phyloP scores from a whole-genome alignment of 495 filamentous ascomycete genomes.

The Massariosphaeria phaeospora region DNA sequence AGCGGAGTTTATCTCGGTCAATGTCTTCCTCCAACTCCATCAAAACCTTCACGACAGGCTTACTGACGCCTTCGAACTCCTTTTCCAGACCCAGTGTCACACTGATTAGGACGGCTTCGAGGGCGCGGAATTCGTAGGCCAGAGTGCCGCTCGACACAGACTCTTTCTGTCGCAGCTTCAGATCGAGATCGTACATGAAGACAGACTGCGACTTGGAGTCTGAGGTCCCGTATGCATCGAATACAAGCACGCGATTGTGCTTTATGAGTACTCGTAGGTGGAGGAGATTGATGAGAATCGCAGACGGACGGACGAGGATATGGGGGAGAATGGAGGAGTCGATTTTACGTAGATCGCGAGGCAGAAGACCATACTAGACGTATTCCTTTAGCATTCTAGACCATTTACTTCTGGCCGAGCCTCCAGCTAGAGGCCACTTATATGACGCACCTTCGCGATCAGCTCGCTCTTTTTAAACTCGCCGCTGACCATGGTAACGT shows the following conservation, averaged over 20 bases:
- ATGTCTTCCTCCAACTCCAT: conserved; percentile 94
- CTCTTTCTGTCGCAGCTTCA: conserved; percentile 53
- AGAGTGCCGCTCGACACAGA: conserved; percentile 49
- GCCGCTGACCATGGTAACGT: conserved; percentile 88
- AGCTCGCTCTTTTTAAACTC: conserved; percentile 97
- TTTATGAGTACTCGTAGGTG: conserved; percentile 94
- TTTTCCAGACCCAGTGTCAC: conserved; percentile 83
- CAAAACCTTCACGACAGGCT: conserved; percentile 84
- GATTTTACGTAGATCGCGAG: conserved; percentile 94
- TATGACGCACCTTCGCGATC: conserved; percentile 75
- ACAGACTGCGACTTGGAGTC: conserved; percentile 92
- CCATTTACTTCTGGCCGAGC: neutral
- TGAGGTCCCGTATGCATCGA: conserved; percentile 91
- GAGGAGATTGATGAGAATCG: conserved; percentile 90
- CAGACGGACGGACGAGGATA: conserved; percentile 88
- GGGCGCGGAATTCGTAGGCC: conserved; percentile 66
- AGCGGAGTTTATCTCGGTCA: conserved; percentile 84
- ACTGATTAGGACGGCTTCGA: conserved; percentile 76
- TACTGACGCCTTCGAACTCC: conserved; percentile 87
- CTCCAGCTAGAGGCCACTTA: neutral
- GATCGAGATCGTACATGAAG: conserved; percentile 88
- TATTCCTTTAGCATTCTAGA: conserved; percentile 10
- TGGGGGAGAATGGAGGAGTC: conserved; percentile 97
- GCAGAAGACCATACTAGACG: conserved; percentile 86
- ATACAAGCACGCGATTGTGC: conserved; percentile 84